Conservation (phyloP, 1,284 basidiomycete species). For the Rhodofomes roseus region DNA sequence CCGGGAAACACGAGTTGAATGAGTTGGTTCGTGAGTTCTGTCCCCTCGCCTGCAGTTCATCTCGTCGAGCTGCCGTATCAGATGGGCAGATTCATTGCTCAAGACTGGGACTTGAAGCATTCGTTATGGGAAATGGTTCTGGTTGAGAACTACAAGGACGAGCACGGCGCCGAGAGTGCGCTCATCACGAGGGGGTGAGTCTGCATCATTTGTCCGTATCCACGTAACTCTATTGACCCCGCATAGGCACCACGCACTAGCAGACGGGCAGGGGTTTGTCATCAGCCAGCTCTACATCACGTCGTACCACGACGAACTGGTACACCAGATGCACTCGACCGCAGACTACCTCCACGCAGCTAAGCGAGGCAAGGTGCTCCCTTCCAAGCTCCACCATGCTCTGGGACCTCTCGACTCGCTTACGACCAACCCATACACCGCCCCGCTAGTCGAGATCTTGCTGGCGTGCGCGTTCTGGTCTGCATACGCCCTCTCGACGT, state of each 20-base stretch:
- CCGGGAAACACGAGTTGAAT: constrained; percentile 25
- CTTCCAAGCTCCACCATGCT: constrained; percentile 19
- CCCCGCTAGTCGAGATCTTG: constrained; percentile 17
- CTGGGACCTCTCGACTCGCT: constrained; percentile 21
- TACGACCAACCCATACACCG: constrained; percentile 9
- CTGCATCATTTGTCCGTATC: background rate
- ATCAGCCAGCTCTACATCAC: constrained; percentile 29
- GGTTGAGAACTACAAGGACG: constrained; percentile 27
- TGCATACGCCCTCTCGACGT: constrained; percentile 7
- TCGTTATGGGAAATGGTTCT: constrained; percentile 27
- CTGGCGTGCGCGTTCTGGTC: constrained; percentile 24
- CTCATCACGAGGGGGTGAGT: constrained; percentile 24
- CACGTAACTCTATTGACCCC: background rate
- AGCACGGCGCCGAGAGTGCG: constrained; percentile 24
- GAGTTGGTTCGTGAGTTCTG: constrained; percentile 15
- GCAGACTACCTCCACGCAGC: constrained; percentile 15
- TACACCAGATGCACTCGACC: constrained; percentile 16
- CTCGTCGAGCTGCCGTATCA: background rate
- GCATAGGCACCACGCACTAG: constrained; percentile 23
- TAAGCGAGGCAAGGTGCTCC: constrained; percentile 18
- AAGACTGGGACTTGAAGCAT: constrained; percentile 26
- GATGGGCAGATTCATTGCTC: constrained; percentile 29
- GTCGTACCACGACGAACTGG: constrained; percentile 24
- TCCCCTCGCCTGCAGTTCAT: background rate
- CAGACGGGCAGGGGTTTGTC: constrained; percentile 28